phyloP scores from a whole-genome alignment of 2,329 filamentous ascomycete genomes.

The Exophiala phaeomuriformis region DNA sequence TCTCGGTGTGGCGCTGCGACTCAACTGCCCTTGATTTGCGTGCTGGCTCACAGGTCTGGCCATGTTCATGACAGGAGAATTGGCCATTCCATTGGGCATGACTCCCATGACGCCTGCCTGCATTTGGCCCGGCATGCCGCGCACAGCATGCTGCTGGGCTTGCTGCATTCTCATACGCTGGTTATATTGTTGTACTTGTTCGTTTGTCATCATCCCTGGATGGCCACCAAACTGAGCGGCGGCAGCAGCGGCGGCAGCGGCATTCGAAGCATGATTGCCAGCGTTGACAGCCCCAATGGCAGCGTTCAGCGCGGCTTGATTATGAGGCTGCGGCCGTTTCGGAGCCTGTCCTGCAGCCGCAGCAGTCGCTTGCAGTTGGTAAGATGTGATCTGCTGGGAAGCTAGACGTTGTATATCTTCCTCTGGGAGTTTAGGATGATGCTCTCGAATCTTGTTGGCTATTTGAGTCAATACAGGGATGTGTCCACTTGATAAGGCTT shows the following conservation, averaged over 20 bases:
- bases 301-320: constrained; percentile 47
- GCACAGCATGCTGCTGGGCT: constrained; percentile 33
- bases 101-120: constrained; percentile 29
- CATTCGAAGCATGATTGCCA: constrained; percentile 35
- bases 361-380: constrained; percentile 39
- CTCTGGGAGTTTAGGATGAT: constrained; percentile 45
- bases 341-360: constrained; percentile 27
- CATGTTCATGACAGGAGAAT: constrained; percentile 41
- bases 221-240: constrained; percentile 25
- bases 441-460: constrained; percentile 46
- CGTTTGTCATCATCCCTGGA: constrained; percentile 38
- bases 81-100: constrained; percentile 30
- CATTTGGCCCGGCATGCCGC: constrained; percentile 26
- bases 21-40: constrained; percentile 31
- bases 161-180: constrained; percentile 49
- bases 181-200: constrained; percentile 46
- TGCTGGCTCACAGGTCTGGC: constrained; percentile 28
- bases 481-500: constrained; percentile 47
- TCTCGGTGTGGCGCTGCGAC: constrained; percentile 41
- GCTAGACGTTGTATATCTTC: constrained; percentile 50
- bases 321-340: constrained; percentile 33
- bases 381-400: constrained; percentile 41
- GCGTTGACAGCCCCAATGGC: constrained; percentile 41
- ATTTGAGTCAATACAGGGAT: constrained; percentile 50
- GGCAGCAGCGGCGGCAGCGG: constrained; percentile 25